Base-by-base conservation (phyloP, 2,329 filamentous ascomycete species). In the Ophiosphaerella korrae region DNA sequence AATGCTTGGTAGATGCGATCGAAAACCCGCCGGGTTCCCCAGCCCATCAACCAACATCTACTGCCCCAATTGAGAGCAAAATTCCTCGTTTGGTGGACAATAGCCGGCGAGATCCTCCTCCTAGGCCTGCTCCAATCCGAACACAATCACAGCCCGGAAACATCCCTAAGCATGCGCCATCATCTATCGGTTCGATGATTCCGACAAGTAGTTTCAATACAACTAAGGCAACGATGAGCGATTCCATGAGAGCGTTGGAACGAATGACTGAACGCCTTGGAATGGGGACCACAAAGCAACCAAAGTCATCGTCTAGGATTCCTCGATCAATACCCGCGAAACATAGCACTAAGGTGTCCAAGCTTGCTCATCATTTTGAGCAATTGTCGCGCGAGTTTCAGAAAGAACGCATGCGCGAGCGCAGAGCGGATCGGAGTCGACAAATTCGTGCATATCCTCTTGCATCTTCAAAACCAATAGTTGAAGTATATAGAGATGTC, bases 381-480 rank as follows among this genome's bases (percentile, higher is more conserved):
- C 92, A 97, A 72, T 81, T 99, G 49, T 97, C 92, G 63, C 88
- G 92, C 21, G 95, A 99, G 68, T 99, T 99, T 61, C 92, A 97
- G 68, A 96, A 93, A 64, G 93, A 99, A 74, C 85, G 94, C 38
- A 84, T 95, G 60, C 88, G 89, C 42, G 93, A 97, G 71, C 85
- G 90, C 58, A 88, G 90, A 52, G 89, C 90, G 23, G 89, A 90
- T 39, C 91, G 87, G 66, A 86, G 88, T 68, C 82, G 84, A 37
- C 84, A 85, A 70, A 90, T 90, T 12, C 84, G 92, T 55, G 90
- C 91, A 1, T 93, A 93, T 70, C 93, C 94, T 16, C 85, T 94
- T 58, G 90, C 92, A 35, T 92, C 91, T 14, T 95, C 93, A n/a
- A 94, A 92, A 65, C 92, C 94, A 6, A 93, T 95, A 53, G 92